Conservation (phyloP, 2,329 filamentous ascomycete genomes). For the Juglanconis juglandina region DNA sequence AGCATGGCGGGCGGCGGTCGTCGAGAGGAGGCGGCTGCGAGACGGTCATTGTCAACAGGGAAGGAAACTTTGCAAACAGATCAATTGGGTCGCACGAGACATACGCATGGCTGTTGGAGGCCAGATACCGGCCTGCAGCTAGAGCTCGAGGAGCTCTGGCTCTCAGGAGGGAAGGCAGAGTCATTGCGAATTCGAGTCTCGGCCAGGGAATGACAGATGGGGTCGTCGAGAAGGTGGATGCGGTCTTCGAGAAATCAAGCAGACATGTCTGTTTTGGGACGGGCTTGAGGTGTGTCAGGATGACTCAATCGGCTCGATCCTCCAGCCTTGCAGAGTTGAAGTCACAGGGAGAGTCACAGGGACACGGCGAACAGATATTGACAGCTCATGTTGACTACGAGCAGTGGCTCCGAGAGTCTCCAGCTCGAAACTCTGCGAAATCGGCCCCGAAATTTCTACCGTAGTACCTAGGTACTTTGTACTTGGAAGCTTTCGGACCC, state of each 20-base stretch:
- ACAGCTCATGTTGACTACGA: background rate
- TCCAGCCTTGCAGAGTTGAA: slow-evolving; percentile 19
- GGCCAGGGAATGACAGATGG: background rate
- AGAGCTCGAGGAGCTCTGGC: slow-evolving; percentile 22
- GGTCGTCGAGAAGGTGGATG: background rate
- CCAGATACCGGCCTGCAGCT: slow-evolving; percentile 13
- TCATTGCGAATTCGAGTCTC: slow-evolving; percentile 12
- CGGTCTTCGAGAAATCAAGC: slow-evolving; percentile 4
- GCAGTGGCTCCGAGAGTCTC: background rate
- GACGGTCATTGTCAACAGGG: background rate
- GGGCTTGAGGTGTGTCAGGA: slow-evolving; percentile 3
- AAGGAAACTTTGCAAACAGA: background rate
- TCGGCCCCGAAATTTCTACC: slow-evolving; percentile 13
- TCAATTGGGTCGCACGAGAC: slow-evolving; percentile 2
- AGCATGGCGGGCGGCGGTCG: slow-evolving; percentile 44
- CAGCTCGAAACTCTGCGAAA: slow-evolving; percentile 13
- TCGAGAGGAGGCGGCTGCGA: slow-evolving; percentile 48
- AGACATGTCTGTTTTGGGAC: background rate
- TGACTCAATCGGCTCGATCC: slow-evolving; percentile 19
- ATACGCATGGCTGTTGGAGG: slow-evolving; percentile 22
- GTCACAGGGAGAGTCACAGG: slow-evolving; percentile 30
- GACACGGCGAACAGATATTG: slow-evolving; percentile 18
- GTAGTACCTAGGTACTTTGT: too few species aligned
- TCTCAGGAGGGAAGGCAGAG: slow-evolving; percentile 19
- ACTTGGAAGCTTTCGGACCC: background rate